Conservation (phyloP, 192 early-diverging fungal genomes). For the Spizellomyces punctatus region DNA sequence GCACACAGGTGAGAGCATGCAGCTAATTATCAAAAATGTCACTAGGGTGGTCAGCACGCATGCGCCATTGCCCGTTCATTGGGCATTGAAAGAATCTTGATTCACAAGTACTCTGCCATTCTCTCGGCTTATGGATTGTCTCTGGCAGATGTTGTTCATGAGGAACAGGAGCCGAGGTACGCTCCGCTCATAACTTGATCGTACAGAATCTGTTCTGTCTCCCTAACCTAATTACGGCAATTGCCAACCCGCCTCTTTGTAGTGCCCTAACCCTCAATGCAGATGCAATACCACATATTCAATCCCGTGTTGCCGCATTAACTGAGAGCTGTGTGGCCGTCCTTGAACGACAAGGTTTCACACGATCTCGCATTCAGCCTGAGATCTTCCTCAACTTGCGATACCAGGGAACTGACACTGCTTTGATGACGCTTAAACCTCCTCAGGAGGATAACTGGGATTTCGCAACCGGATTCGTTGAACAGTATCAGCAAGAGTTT, state of each 20-base stretch:
- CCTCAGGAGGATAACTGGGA: constrained; percentile 56
- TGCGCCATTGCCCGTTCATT: constrained; percentile 88
- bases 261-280: constrained; percentile 4
- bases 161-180: constrained; percentile 75
- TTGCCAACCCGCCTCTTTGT: no score
- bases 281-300: constrained; percentile 43
- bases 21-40: not conserved
- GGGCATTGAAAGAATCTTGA: constrained; percentile 82
- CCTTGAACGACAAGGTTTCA: constrained; percentile 75
- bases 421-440: constrained; percentile 85
- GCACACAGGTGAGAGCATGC: not conserved
- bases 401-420: constrained; percentile 91
- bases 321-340: constrained; percentile 45
- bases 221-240: no score
- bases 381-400: constrained; percentile 86
- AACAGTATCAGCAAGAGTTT: constrained; percentile 88
- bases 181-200: no score
- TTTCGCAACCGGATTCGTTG: constrained; percentile 69
- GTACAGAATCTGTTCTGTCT: no score
- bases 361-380: constrained; percentile 46
- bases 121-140: constrained; percentile 92
- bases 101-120: constrained; percentile 88
- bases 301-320: constrained; percentile 58
- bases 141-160: constrained; percentile 90
- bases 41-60: constrained; percentile 89